These are phyloP conservation scores for Trametes cingulata DNA, from an alignment of 768 basidiomycete species.

Conservation along the genomic window DNA sequence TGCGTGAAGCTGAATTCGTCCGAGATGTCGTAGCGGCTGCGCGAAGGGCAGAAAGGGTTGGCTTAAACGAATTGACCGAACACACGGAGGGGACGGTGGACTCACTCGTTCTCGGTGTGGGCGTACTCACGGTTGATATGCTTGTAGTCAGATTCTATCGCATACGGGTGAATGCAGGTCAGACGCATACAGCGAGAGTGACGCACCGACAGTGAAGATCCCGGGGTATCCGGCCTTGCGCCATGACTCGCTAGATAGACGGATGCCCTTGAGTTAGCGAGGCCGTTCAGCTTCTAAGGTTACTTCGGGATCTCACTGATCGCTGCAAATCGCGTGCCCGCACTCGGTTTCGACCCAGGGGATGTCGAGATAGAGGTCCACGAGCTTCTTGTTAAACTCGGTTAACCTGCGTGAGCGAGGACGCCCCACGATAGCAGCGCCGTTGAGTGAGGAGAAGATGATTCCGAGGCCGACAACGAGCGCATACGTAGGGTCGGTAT, in stretches of 20 bases:
- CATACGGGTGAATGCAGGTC: constrained; percentile 9
- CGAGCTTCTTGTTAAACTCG: constrained; percentile 73
- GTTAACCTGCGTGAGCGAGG: constrained; percentile 66
- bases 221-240: constrained; percentile 82
- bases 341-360: constrained; percentile 88
- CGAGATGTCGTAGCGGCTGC: constrained; percentile 80
- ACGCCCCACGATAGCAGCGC: too few species aligned
- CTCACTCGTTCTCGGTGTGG: constrained; percentile 80
- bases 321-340: constrained; percentile 93
- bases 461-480: background rate
- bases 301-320: constrained; percentile 60
- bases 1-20: constrained; percentile 89
- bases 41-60: constrained; percentile 20
- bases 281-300: constrained; percentile 21
- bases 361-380: constrained; percentile 79
- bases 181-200: constrained; percentile 3
- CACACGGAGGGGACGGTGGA: constrained; percentile 14
- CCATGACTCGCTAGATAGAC: constrained; percentile 68
- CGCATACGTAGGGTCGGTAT: constrained; percentile 48
- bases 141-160: constrained; percentile 62
- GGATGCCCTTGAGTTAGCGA: constrained; percentile 28
- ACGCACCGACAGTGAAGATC: constrained; percentile 78
- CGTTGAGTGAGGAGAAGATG: too few species aligned
- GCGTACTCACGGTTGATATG: constrained; percentile 78
- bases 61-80: constrained; percentile 1